phyloP scores from a whole-genome alignment of 2,329 filamentous ascomycete genomes.

The Diaporthe citri region DNA sequence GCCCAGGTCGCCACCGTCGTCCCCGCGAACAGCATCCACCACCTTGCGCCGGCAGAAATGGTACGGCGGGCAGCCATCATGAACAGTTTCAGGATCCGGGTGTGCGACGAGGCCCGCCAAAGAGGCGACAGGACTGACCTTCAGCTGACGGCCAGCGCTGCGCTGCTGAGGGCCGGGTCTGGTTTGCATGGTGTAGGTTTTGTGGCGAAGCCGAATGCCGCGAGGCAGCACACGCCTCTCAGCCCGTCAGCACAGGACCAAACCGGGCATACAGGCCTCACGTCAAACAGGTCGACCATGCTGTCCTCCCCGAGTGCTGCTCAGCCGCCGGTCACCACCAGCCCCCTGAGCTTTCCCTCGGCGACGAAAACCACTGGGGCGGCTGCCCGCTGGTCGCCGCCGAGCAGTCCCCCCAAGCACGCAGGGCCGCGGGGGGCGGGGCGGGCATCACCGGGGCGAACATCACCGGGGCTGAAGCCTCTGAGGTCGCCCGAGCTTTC shows the following conservation, averaged over 20 bases:
- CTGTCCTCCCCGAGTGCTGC: background rate
- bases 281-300: background rate
- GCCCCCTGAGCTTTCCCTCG: background rate
- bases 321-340: background rate
- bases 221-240: background rate
- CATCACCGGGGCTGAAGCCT: constrained; percentile 42
- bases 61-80: constrained; percentile 75
- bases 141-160: constrained; percentile 50
- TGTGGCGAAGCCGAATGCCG: constrained; percentile 41
- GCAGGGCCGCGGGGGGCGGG: background rate
- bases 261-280: background rate
- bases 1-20: constrained; percentile 14
- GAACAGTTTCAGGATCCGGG: constrained; percentile 68
- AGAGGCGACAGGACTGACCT: constrained; percentile 49
- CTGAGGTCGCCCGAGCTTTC: constrained; percentile 53
- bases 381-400: constrained; percentile 12
- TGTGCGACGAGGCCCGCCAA: constrained; percentile 54
- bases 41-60: constrained; percentile 53
- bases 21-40: constrained; percentile 31
- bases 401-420: constrained; percentile 20
- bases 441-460: constrained; percentile 40
- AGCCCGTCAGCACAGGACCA: background rate
- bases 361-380: background rate
- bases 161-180: constrained; percentile 46
- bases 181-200: constrained; percentile 49